Evolutionary conservation across 108 stramenopile species (phyloP).

Genomic region (Cyclotella sp.): DNA sequence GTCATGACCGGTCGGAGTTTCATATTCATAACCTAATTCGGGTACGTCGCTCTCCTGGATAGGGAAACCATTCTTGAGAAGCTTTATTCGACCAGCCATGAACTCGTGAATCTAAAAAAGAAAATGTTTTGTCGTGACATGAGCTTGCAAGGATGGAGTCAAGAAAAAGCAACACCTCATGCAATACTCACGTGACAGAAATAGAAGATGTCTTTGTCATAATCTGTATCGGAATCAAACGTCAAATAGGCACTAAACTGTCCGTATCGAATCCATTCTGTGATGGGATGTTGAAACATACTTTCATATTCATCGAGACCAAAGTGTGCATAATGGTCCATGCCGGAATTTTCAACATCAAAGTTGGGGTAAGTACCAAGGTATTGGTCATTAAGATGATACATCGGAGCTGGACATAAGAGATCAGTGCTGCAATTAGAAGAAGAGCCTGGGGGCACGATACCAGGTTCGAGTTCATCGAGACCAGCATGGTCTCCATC

Average conservation of each 20-base stretch:
- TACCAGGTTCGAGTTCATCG: slow-evolving; percentile 41
- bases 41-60: slow-evolving; percentile 41
- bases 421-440: slow-evolving; percentile 34
- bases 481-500: slow-evolving; percentile 29
- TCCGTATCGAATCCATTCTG: slow-evolving; percentile 65
- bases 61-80: slow-evolving; percentile 61
- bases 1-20: slow-evolving; percentile 56
- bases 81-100: slow-evolving; percentile 78
- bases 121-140: not conserved
- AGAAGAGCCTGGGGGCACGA: slow-evolving; percentile 44
- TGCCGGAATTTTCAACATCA: slow-evolving; percentile 6
- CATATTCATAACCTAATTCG: slow-evolving; percentile 63
- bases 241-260: slow-evolving; percentile 57
- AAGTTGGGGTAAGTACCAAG: slow-evolving; percentile 31
- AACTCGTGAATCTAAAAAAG: slow-evolving; percentile 54
- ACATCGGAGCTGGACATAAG: slow-evolving; percentile 81
- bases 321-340: slow-evolving; percentile 20
- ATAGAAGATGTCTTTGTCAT: slow-evolving; percentile 85
- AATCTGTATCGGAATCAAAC: slow-evolving; percentile 34
- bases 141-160: not conserved
- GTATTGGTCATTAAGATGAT: slow-evolving; percentile 59
- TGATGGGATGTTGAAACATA: slow-evolving; percentile 69
- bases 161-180: not conserved
- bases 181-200: slow-evolving; percentile 74
- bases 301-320: slow-evolving; percentile 86